Evolutionary conservation across 208 protist genomes (phyloP).

Genomic region (Naegleria lovaniensis): DNA sequence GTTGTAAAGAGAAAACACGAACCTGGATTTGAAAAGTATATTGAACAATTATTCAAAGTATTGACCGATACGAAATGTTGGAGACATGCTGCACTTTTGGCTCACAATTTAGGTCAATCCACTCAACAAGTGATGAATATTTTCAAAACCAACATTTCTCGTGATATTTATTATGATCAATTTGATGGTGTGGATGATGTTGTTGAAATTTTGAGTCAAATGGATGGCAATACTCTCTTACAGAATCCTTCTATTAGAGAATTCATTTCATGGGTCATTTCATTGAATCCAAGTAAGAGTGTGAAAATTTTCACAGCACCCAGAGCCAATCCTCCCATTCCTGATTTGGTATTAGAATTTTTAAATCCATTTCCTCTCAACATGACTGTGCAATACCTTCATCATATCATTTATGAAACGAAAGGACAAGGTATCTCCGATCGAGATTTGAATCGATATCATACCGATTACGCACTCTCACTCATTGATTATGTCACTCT

Average conservation of each 20-base stretch:
- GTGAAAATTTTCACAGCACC: background rate
- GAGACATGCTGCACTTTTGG: background rate
- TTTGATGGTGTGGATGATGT: slow-evolving; percentile 6
- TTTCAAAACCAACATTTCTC: background rate
- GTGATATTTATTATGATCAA: background rate
- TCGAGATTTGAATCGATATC: background rate
- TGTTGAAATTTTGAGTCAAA: background rate
- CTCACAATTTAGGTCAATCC: background rate
- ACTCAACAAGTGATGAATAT: background rate
- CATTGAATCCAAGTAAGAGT: background rate
- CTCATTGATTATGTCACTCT: background rate
- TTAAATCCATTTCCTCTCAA: slow-evolving; percentile 2
- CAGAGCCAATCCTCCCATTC: background rate
- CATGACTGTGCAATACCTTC: background rate
- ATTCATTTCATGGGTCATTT: background rate
- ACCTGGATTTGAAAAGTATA: background rate
- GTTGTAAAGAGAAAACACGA: background rate
- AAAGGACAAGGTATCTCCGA: background rate
- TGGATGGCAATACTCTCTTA: slow-evolving; percentile 2
- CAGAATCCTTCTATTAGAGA: background rate
- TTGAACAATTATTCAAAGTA: background rate
- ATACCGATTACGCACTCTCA: background rate
- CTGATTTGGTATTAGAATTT: background rate
- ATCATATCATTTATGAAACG: background rate
- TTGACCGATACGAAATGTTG: background rate